Conservation (phyloP, 2,329 filamentous ascomycete species). For the Acephala macrosclerotiorum region DNA sequence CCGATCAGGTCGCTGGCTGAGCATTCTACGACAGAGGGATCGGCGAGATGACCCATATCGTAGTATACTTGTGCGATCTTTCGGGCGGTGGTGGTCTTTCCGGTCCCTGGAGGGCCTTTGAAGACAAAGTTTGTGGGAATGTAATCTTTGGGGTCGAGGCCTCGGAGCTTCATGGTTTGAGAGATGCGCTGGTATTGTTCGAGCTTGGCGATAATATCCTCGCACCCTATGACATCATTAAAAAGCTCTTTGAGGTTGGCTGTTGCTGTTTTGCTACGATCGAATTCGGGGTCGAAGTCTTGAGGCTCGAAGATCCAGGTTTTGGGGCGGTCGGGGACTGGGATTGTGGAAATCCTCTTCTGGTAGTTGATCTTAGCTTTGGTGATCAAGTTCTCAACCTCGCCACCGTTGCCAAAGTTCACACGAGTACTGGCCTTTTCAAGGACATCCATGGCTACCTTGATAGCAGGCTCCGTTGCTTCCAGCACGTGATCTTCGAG, state of each 20-base stretch:
- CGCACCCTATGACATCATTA: slow-evolving; percentile 57
- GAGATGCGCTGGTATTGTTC: slow-evolving; percentile 56
- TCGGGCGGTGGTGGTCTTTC: slow-evolving; percentile 76
- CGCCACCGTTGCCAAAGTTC: slow-evolving; percentile 77
- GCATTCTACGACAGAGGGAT: slow-evolving; percentile 66
- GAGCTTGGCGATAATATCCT: slow-evolving; percentile 56
- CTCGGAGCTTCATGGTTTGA: slow-evolving; percentile 52
- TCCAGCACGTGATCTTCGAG: slow-evolving; percentile 61
- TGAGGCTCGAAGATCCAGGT: slow-evolving; percentile 40
- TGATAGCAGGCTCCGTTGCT: slow-evolving; percentile 58
- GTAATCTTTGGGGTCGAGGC: slow-evolving; percentile 56
- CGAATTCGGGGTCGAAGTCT: slow-evolving; percentile 62
- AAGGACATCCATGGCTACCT: slow-evolving; percentile 66
- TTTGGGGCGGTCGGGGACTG: slow-evolving; percentile 20
- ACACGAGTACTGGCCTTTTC: slow-evolving; percentile 65
- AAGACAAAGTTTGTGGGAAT: slow-evolving; percentile 67
- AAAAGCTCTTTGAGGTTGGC: slow-evolving; percentile 56
- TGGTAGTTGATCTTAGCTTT: slow-evolving; percentile 52
- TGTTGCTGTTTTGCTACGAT: slow-evolving; percentile 50
- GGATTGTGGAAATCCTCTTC: slow-evolving; percentile 32
- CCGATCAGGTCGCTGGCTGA: slow-evolving; percentile 75
- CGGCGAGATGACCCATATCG: slow-evolving; percentile 72
- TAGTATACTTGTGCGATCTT: slow-evolving; percentile 81
- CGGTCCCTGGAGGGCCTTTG: slow-evolving; percentile 65
- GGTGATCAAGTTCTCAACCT: slow-evolving; percentile 74